Evolutionary conservation across 345 rosid genomes (phyloP).

Genomic region (Bruguiera sexangula): DNA sequence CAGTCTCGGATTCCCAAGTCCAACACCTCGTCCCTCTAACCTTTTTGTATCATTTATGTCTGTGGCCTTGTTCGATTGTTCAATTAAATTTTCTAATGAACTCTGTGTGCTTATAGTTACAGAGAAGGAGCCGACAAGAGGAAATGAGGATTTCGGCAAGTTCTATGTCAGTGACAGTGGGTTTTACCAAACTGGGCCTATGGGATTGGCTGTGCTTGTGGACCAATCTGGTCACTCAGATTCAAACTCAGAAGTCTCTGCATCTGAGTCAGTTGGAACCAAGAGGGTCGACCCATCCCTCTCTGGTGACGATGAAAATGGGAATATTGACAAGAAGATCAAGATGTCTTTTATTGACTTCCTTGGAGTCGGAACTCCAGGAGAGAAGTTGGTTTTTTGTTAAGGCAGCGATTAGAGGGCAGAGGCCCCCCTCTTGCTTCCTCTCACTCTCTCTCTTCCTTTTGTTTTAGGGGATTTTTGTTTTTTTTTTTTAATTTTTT

Average conservation of each 20-base stretch:
- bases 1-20: too few relatives aligned
- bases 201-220: constrained; percentile 21
- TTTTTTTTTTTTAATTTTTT: too few relatives aligned
- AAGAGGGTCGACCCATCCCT: constrained; percentile 23
- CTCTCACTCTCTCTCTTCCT: too few relatives aligned
- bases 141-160: constrained; percentile 21
- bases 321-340: constrained; percentile 19
- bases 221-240: constrained; percentile 43
- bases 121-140: constrained; percentile 22
- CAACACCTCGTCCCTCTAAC: too few relatives aligned
- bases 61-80: not conserved
- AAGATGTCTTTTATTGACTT: constrained; percentile 52
- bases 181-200: constrained; percentile 17
- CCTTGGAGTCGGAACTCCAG: constrained; percentile 57
- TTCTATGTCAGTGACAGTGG: constrained; percentile 12
- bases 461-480: too few relatives aligned
- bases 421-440: too few relatives aligned
- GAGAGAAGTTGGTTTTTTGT: not conserved
- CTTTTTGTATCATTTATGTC: not conserved
- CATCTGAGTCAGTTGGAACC: constrained; percentile 41
- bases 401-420: not conserved
- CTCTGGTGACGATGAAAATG: constrained; percentile 19
- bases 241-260: constrained; percentile 58
- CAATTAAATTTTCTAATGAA: not conserved
- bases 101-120: constrained; percentile 23